phyloP scores from a whole-genome alignment of 169 alveolate species.

The Eimeria sp. region DNA sequence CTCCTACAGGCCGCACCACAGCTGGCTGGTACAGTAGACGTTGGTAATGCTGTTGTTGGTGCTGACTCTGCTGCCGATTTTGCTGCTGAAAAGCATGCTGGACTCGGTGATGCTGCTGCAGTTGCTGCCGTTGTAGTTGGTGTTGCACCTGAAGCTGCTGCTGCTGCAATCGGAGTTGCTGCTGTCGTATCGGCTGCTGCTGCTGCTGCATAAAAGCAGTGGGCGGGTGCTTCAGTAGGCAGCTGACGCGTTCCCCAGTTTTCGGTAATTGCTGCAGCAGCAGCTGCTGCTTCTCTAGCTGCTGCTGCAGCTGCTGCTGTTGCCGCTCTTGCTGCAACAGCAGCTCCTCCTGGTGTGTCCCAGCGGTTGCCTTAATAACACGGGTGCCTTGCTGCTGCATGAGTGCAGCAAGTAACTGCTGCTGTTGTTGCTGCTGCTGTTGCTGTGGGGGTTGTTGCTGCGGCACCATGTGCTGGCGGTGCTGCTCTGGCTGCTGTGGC shows the following conservation, averaged over 20 bases:
- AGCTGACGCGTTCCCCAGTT: background rate
- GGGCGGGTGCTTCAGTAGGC: background rate
- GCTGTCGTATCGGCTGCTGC: background rate
- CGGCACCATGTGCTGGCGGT: background rate
- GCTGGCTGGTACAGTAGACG: slow-evolving; percentile 15
- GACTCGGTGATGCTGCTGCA: slow-evolving; percentile 26
- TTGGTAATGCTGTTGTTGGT: background rate
- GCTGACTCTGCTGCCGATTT: background rate
- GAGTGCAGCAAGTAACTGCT: background rate
- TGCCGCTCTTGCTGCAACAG: slow-evolving; percentile 28
- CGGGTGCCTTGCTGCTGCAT: slow-evolving; percentile 19
- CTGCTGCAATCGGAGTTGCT: slow-evolving; percentile 43
- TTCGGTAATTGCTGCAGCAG: background rate
- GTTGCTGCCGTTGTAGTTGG: slow-evolving; percentile 32
- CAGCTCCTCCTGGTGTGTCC: background rate
- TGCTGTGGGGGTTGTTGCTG: slow-evolving; percentile 27
- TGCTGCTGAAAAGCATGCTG: background rate
- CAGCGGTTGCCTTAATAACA: background rate
- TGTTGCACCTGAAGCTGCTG: slow-evolving; percentile 40
- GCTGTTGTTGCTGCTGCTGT: slow-evolving; percentile 48
- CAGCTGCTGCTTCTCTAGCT: too few relatives aligned
- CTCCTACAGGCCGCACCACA: slow-evolving; percentile 13
- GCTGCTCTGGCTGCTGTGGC: slow-evolving; percentile 4
- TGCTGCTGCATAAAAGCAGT: slow-evolving; percentile 5
- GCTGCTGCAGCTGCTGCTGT: background rate